Conservation (phyloP, 179 eudicot species). For the Heliamphora pulchella region DNA sequence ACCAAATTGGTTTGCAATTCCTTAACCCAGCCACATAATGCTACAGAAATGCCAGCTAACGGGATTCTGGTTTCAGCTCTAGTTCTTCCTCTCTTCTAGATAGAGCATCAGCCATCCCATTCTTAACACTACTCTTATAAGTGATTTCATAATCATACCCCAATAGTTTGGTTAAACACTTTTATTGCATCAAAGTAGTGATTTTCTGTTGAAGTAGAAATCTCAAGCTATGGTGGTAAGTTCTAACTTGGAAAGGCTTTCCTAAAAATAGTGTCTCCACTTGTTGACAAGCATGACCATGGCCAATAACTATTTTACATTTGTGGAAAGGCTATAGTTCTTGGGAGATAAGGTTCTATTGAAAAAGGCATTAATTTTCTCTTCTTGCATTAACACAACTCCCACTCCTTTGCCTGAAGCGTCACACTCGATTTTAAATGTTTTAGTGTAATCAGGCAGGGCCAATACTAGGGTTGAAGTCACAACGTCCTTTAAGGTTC, state of each 20-base stretch:
- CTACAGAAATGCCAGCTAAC: too few relatives aligned
- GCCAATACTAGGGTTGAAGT: background rate
- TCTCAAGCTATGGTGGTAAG: too few relatives aligned
- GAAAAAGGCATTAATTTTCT: background rate
- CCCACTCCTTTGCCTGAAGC: background rate
- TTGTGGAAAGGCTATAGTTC: background rate
- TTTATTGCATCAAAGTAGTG: too few relatives aligned
- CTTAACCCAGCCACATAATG: too few relatives aligned
- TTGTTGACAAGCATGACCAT: background rate
- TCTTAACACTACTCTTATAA: too few relatives aligned
- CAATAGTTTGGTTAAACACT: too few relatives aligned
- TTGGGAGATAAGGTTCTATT: background rate
- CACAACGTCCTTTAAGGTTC: background rate
- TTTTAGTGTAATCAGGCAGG: background rate
- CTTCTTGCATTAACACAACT: background rate
- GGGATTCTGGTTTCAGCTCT: too few relatives aligned
- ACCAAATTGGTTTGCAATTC: too few relatives aligned
- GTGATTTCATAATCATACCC: too few relatives aligned
- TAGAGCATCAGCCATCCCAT: too few relatives aligned
- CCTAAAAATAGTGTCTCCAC: background rate
- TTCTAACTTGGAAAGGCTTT: background rate
- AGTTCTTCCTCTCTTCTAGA: too few relatives aligned
- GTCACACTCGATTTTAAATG: background rate
- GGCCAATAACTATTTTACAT: background rate
- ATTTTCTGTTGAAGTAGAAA: too few relatives aligned